A percentile compares a stretch with the other conserved stretches of the same genome.
Conservation (phyloP, 1,284 basidiomycete species). For the Rugosomyces carneus region DNA sequence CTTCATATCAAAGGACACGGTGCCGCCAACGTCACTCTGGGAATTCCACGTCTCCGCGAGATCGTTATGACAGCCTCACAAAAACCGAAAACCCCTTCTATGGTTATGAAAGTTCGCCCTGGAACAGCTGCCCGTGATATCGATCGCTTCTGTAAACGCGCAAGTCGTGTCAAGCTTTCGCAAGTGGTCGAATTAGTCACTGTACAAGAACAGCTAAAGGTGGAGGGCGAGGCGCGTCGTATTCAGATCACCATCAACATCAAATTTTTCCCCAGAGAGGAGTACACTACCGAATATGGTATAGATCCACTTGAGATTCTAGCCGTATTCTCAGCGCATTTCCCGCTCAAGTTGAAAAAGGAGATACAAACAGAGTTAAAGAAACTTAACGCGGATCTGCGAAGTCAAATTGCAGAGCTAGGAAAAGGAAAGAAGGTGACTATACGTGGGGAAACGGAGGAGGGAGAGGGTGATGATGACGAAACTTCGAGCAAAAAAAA, state of each 20-base stretch:
- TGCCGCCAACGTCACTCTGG: constrained; percentile 97
- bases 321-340: constrained; percentile 66
- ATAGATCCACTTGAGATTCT: constrained; percentile 74
- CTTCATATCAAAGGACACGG: constrained; percentile 69
- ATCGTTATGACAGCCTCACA: constrained; percentile 99
- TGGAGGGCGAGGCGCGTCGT: constrained; percentile 64
- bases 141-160: constrained; percentile 85
- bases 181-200: constrained; percentile 84
- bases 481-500: constrained; percentile 37
- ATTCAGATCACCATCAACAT: constrained; percentile 84
- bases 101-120: constrained; percentile 76
- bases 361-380: constrained; percentile 88
- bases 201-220: constrained; percentile 77
- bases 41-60: constrained; percentile 97
- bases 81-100: constrained; percentile 98
- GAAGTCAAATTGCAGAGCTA: constrained; percentile 74
- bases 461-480: constrained; percentile 42
- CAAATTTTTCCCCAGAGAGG: constrained; percentile 81
- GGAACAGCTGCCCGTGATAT: constrained; percentile 54
- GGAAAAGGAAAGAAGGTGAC: constrained; percentile 69
- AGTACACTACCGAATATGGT: constrained; percentile 86
- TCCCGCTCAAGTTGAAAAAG: constrained; percentile 81
- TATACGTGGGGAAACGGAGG: constrained; percentile 23
- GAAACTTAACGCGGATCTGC: constrained; percentile 77
- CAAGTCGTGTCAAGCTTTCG: constrained; percentile 82